Conservation (phyloP, 2,329 filamentous ascomycete species). For the Diaporthe sp. region DNA sequence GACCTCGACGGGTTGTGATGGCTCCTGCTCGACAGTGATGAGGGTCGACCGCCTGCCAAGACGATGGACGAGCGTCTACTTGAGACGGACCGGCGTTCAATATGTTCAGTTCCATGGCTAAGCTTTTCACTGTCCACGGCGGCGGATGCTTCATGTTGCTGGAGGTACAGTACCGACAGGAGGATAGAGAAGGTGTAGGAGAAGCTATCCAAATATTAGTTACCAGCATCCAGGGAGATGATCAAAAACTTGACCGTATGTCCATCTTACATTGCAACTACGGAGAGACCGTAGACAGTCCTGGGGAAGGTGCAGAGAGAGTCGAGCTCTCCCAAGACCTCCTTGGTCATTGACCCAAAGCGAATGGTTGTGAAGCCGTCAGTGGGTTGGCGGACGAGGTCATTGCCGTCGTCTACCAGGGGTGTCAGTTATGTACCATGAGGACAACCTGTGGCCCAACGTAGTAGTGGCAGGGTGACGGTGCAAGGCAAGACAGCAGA, state of each 20-base stretch:
- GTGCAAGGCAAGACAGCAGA: not conserved
- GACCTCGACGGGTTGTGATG: constrained; percentile 12
- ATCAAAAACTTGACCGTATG: not conserved
- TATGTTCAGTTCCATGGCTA: not conserved
- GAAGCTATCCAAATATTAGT: constrained; percentile 33
- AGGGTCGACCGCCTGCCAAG: not conserved
- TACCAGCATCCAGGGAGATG: rapidly evolving
- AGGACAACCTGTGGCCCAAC: not conserved
- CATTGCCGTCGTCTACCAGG: constrained; percentile 35
- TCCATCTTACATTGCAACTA: constrained; percentile 43
- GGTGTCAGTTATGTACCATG: not conserved
- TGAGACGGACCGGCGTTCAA: not conserved
- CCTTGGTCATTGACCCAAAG: constrained; percentile 31
- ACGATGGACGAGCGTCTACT: constrained; percentile 16
- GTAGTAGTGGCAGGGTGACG: not conserved
- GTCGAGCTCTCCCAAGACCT: constrained; percentile 41
- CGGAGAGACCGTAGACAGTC: constrained; percentile 43
- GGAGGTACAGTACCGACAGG: constrained; percentile 38
- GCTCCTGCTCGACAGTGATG: constrained; percentile 5
- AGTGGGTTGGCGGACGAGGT: constrained; percentile 38
- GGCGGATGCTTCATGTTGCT: constrained; percentile 5
- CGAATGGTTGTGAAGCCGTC: constrained; percentile 40
- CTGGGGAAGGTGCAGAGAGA: constrained; percentile 41
- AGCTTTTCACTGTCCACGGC: constrained; percentile 28
- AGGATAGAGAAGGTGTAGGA: constrained; percentile 43